Evolutionary conservation across 306 rosid species (phyloP), one percentile per base, ranked within the genome.

Genomic region (Spatholobus suberectus): DNA sequence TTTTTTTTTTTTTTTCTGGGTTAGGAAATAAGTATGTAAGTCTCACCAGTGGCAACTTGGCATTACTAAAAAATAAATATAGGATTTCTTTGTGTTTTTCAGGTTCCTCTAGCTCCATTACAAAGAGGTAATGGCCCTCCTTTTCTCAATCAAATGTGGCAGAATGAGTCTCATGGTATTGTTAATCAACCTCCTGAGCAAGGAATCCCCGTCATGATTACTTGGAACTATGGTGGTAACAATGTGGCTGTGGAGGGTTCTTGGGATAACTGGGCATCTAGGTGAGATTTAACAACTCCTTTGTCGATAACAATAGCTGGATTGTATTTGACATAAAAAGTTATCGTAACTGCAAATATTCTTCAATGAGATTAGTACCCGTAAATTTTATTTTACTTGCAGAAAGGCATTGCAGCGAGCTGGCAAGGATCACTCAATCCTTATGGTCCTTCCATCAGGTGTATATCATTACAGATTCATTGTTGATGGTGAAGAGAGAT

Each of bases 251-350:
- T 93, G 58, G 94, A 95, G 92, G 98, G 98, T 78, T 93, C 98
- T 68, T 95, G 98, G 98, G 97, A 95, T 88, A 87, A 90, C 85
- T 95, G 98, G 98, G 67, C 83, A 65, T 86, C 97, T 52, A 95
- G 97, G 98, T 91, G 73, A 84, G 78, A 61, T 59, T 51, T 62
- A 27, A 52, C 62, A 69, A 68, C 34, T 80, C 46, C 13, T 76
- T 84, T 44, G 47, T 72, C 24, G 27, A 38, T 58, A 70, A 80
- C 24, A 11, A 8, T 20, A 5, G 24, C 35, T 85, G 74, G 35
- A 78, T 71, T 71, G 75, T 62, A 65, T 74, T 38, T 46, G 34
- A 49, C 26, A 23, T 73, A 74, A 76, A 47, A 83, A 54, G 55
- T 71, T 74, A 70, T 35, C 73, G 6, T 75, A 80, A 47, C 51